Percentiles rank a stretch among this genome's conserved stretches.
phyloP scores from a whole-genome alignment of 2,329 filamentous ascomycete genomes.

The Curvularia lunata region DNA sequence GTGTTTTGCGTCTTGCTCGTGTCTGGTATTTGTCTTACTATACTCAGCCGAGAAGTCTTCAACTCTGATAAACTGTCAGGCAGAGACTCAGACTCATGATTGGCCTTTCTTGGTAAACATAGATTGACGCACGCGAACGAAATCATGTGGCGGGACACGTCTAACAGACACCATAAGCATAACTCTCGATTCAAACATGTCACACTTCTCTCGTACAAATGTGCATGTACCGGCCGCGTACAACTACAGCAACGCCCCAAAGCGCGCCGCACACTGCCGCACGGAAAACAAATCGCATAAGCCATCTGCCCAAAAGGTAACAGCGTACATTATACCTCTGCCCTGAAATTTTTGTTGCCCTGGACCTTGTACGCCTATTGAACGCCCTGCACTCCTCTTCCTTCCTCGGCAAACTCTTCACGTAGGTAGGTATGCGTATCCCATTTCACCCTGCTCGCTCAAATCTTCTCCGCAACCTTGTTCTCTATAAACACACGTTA shows the following conservation, averaged over 20 bases:
- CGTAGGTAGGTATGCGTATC: background rate
- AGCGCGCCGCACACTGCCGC: background rate
- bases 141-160: background rate
- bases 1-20: background rate
- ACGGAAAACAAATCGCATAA: background rate
- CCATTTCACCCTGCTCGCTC: background rate
- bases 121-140: background rate
- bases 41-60: background rate
- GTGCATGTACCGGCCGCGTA: background rate
- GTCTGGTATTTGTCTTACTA: background rate
- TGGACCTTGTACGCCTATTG: background rate
- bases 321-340: background rate
- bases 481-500: slow-evolving; percentile 27
- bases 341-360: background rate
- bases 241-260: background rate
- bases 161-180: background rate
- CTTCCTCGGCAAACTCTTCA: background rate
- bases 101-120: background rate
- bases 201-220: background rate
- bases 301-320: background rate
- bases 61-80: no score
- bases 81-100: no score
- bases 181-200: background rate
- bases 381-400: background rate
- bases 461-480: slow-evolving; percentile 33